These are phyloP conservation scores for Mastigamoeba balamuthi DNA, from an alignment of 78 protist genomes.

Conservation along the genomic window DNA sequence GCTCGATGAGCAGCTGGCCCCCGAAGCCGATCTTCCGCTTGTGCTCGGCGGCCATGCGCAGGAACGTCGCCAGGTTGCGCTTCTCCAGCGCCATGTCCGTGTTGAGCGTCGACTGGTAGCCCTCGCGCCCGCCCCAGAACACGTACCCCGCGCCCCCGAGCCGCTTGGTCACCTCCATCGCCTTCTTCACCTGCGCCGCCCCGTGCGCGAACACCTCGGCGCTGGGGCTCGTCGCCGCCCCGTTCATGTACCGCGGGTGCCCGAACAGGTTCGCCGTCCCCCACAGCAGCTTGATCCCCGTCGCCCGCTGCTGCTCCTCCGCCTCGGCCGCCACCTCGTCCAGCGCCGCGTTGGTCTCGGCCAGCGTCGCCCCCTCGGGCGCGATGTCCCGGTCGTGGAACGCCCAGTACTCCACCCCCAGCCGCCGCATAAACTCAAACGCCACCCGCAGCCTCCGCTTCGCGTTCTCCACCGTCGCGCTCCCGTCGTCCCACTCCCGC, in stretches of 20 bases:
- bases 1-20: constrained; percentile 1
- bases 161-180: constrained; percentile 1
- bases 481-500: constrained; percentile 1
- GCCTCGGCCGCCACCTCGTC: not conserved
- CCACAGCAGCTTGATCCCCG: constrained; percentile 6
- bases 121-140: constrained; percentile 14
- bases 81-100: not conserved
- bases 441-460: not conserved
- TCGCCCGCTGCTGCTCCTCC: not conserved
- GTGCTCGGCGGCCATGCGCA: not conserved
- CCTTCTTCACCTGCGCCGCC: constrained; percentile 6
- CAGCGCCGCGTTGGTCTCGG: not conserved
- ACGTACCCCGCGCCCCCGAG: not conserved
- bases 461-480: not conserved
- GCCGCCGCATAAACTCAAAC: not conserved
- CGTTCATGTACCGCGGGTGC: not conserved
- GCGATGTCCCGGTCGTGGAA: constrained; percentile 11
- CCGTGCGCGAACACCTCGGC: not conserved
- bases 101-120: constrained; percentile 1
- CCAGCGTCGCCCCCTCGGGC: not conserved
- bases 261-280: not conserved
- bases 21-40: constrained; percentile 2
- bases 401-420: constrained; percentile 3
- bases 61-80: not conserved
- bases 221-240: not conserved